Evolutionary conservation across 2,329 filamentous ascomycete species (phyloP).

Genomic region (Cladosporium austrohemisphaericum): DNA sequence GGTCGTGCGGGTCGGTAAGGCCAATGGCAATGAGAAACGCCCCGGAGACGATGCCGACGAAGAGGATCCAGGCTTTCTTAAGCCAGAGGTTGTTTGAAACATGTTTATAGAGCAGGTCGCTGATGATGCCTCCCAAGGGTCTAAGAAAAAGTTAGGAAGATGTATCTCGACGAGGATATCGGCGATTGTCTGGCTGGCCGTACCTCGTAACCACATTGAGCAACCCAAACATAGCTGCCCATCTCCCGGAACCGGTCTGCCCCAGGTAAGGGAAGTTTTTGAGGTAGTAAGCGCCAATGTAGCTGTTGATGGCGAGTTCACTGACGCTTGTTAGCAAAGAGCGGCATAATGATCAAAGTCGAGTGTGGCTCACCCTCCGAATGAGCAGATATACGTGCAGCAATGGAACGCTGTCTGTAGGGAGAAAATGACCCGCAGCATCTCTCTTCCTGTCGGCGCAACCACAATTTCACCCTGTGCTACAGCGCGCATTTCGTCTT

Average conservation of each 20-base stretch:
- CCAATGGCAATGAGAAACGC: slow-evolving; percentile 58
- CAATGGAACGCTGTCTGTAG: slow-evolving; percentile 49
- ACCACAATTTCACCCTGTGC: slow-evolving; percentile 54
- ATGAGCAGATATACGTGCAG: slow-evolving; percentile 53
- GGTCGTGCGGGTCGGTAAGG: slow-evolving; percentile 54
- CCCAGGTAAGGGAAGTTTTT: slow-evolving; percentile 52
- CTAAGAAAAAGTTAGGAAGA: slow-evolving; percentile 49
- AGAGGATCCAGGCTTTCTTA: slow-evolving; percentile 58
- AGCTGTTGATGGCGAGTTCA: slow-evolving; percentile 55
- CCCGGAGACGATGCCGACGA: slow-evolving; percentile 53
- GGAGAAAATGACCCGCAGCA: slow-evolving; percentile 58
- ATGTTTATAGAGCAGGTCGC: slow-evolving; percentile 52
- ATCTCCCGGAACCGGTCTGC: slow-evolving; percentile 52
- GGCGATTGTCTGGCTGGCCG: neutral
- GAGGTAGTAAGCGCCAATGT: slow-evolving; percentile 54
- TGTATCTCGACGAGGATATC: neutral
- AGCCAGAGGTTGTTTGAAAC: slow-evolving; percentile 50
- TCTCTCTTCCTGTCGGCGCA: slow-evolving; percentile 57
- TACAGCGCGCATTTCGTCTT: slow-evolving; percentile 9
- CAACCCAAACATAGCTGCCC: slow-evolving; percentile 68
- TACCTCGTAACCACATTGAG: slow-evolving; percentile 59
- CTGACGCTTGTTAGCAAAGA: slow-evolving; percentile 16
- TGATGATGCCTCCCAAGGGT: slow-evolving; percentile 54
- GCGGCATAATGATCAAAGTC: neutral
- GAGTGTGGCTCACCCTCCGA: slow-evolving; percentile 37